Conservation (phyloP, 1,284 basidiomycete species). For the Apiotrichum porosum region DNA sequence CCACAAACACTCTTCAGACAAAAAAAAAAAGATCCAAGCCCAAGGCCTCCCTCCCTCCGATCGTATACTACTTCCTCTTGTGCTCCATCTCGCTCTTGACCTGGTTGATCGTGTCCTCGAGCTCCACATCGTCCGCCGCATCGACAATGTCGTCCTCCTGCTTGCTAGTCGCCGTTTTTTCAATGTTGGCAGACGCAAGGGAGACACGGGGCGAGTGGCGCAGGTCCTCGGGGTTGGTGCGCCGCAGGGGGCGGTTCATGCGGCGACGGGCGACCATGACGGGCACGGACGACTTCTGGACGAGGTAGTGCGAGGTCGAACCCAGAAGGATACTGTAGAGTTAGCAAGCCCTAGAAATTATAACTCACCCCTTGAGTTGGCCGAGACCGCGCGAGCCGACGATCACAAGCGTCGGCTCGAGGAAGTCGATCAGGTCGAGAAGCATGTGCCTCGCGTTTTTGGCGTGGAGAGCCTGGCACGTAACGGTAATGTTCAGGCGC, state of each 20-base stretch:
- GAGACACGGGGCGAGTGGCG: conserved; percentile 61
- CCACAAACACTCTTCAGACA: no score
- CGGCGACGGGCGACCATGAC: conserved; percentile 86
- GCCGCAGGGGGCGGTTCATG: conserved; percentile 63
- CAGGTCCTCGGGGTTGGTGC: conserved; percentile 48
- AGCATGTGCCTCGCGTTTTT: conserved; percentile 93
- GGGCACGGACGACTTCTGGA: conserved; percentile 84
- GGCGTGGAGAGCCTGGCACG: conserved; percentile 92
- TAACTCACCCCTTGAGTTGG: conserved; percentile 75
- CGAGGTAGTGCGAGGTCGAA: conserved; percentile 95
- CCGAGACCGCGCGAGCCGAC: conserved; percentile 89
- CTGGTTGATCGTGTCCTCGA: conserved; percentile 9
- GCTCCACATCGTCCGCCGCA: conserved; percentile 34
- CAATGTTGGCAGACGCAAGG: conserved; percentile 78
- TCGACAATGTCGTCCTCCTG: conserved; percentile 49
- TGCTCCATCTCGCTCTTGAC: no score
- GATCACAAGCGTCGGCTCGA: conserved; percentile 87
- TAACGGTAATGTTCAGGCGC: conserved; percentile 73
- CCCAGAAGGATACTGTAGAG: conserved; percentile 76
- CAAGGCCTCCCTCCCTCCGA: no score
- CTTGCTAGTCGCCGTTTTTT: conserved; percentile 52
- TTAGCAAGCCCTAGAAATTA: neutral
- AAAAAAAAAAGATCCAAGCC: no score
- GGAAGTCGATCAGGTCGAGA: conserved; percentile 83
- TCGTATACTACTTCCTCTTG: no score